phyloP scores from a whole-genome alignment of 495 filamentous ascomycete species.

The Aspergillus coremiiformis region DNA sequence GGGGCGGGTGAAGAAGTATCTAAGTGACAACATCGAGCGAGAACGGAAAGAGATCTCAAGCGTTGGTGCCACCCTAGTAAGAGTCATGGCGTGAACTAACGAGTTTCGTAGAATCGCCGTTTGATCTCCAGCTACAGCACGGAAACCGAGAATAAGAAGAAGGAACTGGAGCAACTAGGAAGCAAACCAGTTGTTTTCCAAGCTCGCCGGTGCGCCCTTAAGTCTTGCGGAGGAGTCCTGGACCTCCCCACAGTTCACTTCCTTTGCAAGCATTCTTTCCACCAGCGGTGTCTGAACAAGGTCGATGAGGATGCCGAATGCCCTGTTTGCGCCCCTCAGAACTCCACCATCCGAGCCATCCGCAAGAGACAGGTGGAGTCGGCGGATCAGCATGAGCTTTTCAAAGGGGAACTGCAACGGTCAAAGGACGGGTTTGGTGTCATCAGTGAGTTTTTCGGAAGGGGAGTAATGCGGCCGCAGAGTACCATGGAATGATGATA shows the following conservation, averaged over 20 bases:
- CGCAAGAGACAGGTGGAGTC: constrained; percentile 80
- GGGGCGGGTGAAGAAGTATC: constrained; percentile 92
- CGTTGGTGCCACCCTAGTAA: constrained; percentile 24
- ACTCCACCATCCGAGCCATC: constrained; percentile 80
- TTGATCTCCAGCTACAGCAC: constrained; percentile 77
- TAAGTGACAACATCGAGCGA: constrained; percentile 77
- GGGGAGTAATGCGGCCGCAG: constrained; percentile 70
- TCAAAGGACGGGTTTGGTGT: constrained; percentile 80
- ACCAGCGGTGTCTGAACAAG: constrained; percentile 72
- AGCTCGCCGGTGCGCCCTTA: constrained; percentile 62
- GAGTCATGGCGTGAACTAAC: constrained; percentile 8
- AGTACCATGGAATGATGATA: constrained; percentile 31
- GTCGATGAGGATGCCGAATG: constrained; percentile 69
- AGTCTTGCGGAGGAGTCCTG: constrained; percentile 63
- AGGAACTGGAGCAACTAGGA: constrained; percentile 68
- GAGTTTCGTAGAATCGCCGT: constrained; percentile 57
- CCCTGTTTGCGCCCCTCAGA: constrained; percentile 71
- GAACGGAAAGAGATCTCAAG: constrained; percentile 78
- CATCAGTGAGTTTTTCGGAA: constrained; percentile 87
- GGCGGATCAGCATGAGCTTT: constrained; percentile 83
- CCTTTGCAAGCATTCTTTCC: constrained; percentile 92
- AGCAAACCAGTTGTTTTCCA: constrained; percentile 84
- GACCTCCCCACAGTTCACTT: constrained; percentile 92
- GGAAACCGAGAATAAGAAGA: constrained; percentile 72
- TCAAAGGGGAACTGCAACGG: constrained; percentile 69